These are phyloP conservation scores for Lactarius indigo DNA, from an alignment of 768 basidiomycete genomes.

Conservation along the genomic window DNA sequence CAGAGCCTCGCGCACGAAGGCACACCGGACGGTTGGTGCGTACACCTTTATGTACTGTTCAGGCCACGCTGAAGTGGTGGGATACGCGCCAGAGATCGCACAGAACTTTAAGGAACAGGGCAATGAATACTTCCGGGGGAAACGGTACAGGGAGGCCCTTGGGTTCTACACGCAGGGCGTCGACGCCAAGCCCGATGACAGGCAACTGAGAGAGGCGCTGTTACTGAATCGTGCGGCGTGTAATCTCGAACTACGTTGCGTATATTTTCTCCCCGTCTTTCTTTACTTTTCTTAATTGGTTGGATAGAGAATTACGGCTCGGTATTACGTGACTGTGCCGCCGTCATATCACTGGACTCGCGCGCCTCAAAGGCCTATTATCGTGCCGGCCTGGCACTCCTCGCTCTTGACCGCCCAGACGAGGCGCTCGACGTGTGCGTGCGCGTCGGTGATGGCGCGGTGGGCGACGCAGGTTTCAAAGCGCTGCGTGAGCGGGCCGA, in stretches of 20 bases:
- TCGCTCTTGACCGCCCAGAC: constrained; percentile 67
- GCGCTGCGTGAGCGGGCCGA: constrained; percentile 45
- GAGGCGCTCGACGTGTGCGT: constrained; percentile 84
- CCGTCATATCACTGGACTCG: constrained; percentile 58
- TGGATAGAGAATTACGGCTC: constrained; percentile 79
- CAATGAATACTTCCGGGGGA: constrained; percentile 89
- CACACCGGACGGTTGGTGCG: constrained; percentile 82
- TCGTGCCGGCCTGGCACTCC: constrained; percentile 74
- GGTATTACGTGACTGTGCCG: constrained; percentile 82
- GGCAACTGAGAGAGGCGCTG: constrained; percentile 56
- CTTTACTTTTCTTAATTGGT: not conserved
- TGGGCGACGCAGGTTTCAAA: constrained; percentile 52
- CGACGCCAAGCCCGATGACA: constrained; percentile 75
- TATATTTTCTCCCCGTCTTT: not conserved
- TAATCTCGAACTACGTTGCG: constrained; percentile 80
- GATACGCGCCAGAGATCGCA: constrained; percentile 63
- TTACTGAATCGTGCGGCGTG: constrained; percentile 90
- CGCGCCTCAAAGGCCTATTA: constrained; percentile 80
- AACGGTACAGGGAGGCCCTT: constrained; percentile 80
- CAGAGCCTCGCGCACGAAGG: constrained; percentile 87
- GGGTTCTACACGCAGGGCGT: constrained; percentile 90
- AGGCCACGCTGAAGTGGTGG: not conserved
- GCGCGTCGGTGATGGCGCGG: constrained; percentile 59
- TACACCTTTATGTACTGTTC: not conserved
- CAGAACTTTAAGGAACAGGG: constrained; percentile 93